These are phyloP conservation scores for Onygenales sp. DNA, from an alignment of 2,329 filamentous ascomycete species.

Conservation along the genomic window DNA sequence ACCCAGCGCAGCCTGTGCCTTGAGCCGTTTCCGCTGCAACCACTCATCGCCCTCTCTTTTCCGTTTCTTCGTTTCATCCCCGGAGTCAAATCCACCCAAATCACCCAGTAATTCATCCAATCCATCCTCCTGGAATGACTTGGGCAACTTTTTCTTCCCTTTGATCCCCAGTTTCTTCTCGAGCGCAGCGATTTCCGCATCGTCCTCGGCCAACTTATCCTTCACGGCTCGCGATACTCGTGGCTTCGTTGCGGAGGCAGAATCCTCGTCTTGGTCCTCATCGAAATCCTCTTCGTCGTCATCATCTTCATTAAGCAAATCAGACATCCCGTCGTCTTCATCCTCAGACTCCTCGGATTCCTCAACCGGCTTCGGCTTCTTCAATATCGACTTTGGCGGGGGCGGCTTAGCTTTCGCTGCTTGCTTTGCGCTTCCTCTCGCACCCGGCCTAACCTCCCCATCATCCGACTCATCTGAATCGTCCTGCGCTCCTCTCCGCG, in stretches of 20 bases:
- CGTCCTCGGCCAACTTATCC: constrained; percentile 64
- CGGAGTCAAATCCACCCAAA: constrained; percentile 44
- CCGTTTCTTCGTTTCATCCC: constrained; percentile 43
- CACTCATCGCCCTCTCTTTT: constrained; percentile 56
- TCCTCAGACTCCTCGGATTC: constrained; percentile 19
- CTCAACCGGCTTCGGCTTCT: constrained; percentile 18
- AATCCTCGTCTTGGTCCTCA: constrained; percentile 18
- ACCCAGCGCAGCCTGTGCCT: constrained; percentile 31
- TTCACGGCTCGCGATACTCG: constrained; percentile 36
- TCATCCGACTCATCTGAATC: constrained; percentile 20
- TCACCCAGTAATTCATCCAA: constrained; percentile 68
- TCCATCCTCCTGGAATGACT: constrained; percentile 71
- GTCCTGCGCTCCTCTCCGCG: constrained; percentile 10
- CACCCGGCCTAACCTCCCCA: constrained; percentile 16
- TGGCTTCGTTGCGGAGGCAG: not conserved
- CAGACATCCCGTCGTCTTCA: constrained; percentile 6
- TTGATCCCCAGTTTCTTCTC: constrained; percentile 77
- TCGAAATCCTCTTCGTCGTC: constrained; percentile 25
- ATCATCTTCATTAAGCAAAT: constrained; percentile 7
- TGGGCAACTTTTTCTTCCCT: constrained; percentile 56
- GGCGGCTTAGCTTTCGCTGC: constrained; percentile 12
- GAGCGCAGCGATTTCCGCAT: constrained; percentile 76
- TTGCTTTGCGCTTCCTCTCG: constrained; percentile 1
- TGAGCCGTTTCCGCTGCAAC: constrained; percentile 49
- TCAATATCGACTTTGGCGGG: constrained; percentile 26